Conservation (phyloP, 192 early-diverging fungal species). For the Spizellomyces sp. region DNA sequence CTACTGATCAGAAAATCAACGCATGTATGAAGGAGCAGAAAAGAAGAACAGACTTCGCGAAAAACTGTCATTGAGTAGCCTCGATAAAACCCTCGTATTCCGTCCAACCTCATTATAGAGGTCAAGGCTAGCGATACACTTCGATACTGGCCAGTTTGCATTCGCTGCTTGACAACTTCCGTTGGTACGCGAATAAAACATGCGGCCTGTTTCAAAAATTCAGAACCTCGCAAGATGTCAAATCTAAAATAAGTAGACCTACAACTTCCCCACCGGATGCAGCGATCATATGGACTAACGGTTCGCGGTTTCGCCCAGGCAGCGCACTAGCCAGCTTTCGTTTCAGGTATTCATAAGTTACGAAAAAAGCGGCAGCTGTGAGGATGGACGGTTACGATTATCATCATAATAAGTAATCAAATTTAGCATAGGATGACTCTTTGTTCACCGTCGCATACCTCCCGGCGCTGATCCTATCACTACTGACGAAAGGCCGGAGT, state of each 20-base stretch:
- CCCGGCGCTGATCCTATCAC: slow-evolving; percentile 92
- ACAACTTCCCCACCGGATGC: slow-evolving; percentile 90
- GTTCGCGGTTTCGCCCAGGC: slow-evolving; percentile 52
- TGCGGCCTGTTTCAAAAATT: slow-evolving; percentile 59
- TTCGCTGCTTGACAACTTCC: slow-evolving; percentile 92
- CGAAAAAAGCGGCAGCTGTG: slow-evolving; percentile 77
- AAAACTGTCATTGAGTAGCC: slow-evolving; percentile 91
- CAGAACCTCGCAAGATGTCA: neutral
- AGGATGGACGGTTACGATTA: neutral
- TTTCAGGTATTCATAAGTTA: slow-evolving; percentile 88
- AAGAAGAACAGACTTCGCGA: slow-evolving; percentile 64
- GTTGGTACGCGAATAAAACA: slow-evolving; percentile 93
- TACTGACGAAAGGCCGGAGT: slow-evolving; percentile 85
- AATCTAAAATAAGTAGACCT: slow-evolving; percentile 29
- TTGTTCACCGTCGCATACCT: slow-evolving; percentile 49
- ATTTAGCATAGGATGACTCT: neutral
- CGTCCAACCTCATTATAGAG: slow-evolving; percentile 69
- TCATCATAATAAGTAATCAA: neutral
- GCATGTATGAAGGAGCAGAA: neutral
- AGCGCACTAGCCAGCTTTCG: slow-evolving; percentile 39
- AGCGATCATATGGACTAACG: slow-evolving; percentile 82
- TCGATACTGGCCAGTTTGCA: slow-evolving; percentile 75
- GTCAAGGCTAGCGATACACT: slow-evolving; percentile 54
- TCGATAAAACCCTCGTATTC: slow-evolving; percentile 85
- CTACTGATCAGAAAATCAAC: neutral